Base-by-base conservation (phyloP, 768 basidiomycete genomes). In the Mycena rebaudengoi region DNA sequence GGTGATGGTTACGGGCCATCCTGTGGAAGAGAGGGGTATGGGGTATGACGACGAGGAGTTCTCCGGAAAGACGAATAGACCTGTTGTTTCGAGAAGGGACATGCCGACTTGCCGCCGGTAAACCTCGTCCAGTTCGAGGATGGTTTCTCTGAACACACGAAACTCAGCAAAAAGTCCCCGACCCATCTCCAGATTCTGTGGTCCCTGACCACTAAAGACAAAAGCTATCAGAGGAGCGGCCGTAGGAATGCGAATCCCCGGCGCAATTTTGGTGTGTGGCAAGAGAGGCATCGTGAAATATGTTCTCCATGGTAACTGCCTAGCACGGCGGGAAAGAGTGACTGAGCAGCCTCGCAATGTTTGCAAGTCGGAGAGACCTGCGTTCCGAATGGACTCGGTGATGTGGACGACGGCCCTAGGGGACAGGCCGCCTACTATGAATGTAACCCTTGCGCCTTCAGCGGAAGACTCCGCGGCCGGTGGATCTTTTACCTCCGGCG, bases 171-270 rank as follows among this genome's bases (percentile, higher is more conserved):
- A 76, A 7, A 77, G 64, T 26, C 75, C 64, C 20, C 76, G 73
- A 1, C 78, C 78, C 75, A 77, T 73, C 67, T 73, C 32, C 25
- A 73, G 62, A 55, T 79, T 69, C 60, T 79, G 78, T 1, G 76
- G 72, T 3, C 78, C 78, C 46, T 79, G 78, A 7, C 78, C 78
- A 18, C 70, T 70, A 62, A 79, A 76, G 12, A 76, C 71, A 40
- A 73, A 79, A 4, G 73, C 74, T 26, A 79, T 30, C 0, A 74
- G 70, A 13, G 65, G 54, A 2, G 56, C 20, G 0, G 39, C 49
- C 11, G 51, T 50, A 1, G 70, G 66, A 5, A 65, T 59, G 25
- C 75, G 62, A 3, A 40, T 52, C 0, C 74, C 67, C 4, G 63
- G 58, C 11, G 26, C 13, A 12, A 48, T 37, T 6, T n/a, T 45